Evolutionary conservation across 2,329 filamentous ascomycete genomes (phyloP), one percentile per base, ranked within the genome.

Genomic region (Claviceps quebecensis): DNA sequence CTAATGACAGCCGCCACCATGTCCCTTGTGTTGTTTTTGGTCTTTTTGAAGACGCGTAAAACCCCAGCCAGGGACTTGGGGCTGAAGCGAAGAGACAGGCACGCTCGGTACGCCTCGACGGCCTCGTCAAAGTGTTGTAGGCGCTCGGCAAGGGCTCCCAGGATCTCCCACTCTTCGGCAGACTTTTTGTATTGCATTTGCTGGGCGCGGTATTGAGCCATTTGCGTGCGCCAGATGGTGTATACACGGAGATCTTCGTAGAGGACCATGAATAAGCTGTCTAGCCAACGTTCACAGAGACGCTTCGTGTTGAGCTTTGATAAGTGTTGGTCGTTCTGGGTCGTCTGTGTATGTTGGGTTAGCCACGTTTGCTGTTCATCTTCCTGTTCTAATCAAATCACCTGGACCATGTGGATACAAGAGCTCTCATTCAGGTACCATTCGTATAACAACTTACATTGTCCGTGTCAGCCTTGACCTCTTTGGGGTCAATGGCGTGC

Each of bases 191-290:
- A 98, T 58, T 94, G 84, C 67, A 95, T 83, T 55, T 91, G 86
- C 67, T 97, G 91, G 50, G 91, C 87, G 22, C 87, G 84, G 65
- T 90, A 96, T 65, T 97, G 91, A 0, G 89, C 87, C 81, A 97
- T 93, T 66, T 98, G 93, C 0, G 93, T 97, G 52, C 93, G 84
- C 93, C 93, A 98, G 67, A 98, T 98, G 13, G 93, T 98, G 73
- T 98, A 98, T 45, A 98, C 91, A 48, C 93, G 87, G 17, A 98
- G 77, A 63, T 98, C 93, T 67, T 98, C 93, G 66, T 98, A 98
- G 2, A 98, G 77, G 0, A 97, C 93, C 93, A 98, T 98, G 72
- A 98, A 98, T 22, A 98, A 77, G 61, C 95, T 97, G 68, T 98
- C 93, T 2, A 98, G 78, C 93, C 93, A 98, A 59, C 93, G 83